A percentile compares a stretch with the other conserved stretches of the same genome.
These are phyloP conservation scores for Mycena amicta DNA, from an alignment of 768 basidiomycete species.

Conservation along the genomic window DNA sequence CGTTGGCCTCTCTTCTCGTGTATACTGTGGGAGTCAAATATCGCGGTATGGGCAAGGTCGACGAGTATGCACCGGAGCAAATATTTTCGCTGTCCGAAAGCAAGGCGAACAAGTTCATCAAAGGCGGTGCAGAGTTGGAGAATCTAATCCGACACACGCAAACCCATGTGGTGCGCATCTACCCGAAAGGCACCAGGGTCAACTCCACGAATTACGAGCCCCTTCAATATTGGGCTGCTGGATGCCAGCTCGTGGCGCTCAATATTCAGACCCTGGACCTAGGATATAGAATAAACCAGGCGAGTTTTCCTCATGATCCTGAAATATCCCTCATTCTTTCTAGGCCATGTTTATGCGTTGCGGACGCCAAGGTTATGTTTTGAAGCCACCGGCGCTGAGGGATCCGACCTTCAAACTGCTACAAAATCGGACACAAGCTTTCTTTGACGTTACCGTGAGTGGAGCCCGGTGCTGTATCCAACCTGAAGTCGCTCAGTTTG, in stretches of 20 bases:
- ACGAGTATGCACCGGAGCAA: conserved; percentile 82
- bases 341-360: conserved; percentile 91
- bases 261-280: conserved; percentile 97
- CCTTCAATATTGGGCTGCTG: conserved; percentile 88
- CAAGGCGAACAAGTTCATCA: conserved; percentile 76
- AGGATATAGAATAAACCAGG: conserved; percentile 88
- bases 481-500: background rate
- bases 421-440: conserved; percentile 57
- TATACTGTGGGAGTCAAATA: conserved; percentile 98
- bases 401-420: conserved; percentile 63
- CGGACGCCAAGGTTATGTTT: conserved; percentile 86
- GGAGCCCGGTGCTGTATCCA: background rate
- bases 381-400: conserved; percentile 83
- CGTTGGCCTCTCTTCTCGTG: conserved; percentile 78
- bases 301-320: no score
- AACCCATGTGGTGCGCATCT: conserved; percentile 83
- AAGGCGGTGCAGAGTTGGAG: conserved; percentile 46
- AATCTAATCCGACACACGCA: conserved; percentile 91
- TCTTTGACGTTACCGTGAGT: conserved; percentile 62
- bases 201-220: conserved; percentile 90
- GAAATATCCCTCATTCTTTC: no score
- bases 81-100: conserved; percentile 93
- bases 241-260: conserved; percentile 88
- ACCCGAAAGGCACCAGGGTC: conserved; percentile 85
- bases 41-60: conserved; percentile 88